Evolutionary conservation across 108 stramenopile species (phyloP), one percentile per base, ranked within the genome.

Genomic region (Nitzschia putrida): DNA sequence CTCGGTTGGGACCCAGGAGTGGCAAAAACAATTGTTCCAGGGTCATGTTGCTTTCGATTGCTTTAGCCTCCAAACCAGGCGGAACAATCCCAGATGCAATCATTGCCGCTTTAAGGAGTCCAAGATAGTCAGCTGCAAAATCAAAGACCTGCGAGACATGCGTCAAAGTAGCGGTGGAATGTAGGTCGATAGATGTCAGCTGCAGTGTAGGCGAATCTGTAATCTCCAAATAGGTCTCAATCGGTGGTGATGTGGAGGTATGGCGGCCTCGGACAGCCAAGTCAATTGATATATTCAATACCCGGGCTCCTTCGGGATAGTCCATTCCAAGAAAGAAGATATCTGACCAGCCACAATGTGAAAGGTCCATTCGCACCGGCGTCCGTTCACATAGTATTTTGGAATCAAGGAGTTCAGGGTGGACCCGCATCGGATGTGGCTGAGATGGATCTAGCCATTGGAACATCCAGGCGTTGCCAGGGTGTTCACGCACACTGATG

Each of bases 251-350:
- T 3, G 83, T 77, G 42, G n/a, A 9, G 14, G 54, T 56, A 14
- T 80, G 56, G 9, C 43, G 22, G 12, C 53, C 66, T 34, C 47
- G 65, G 5, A 87, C 85, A 21, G 81, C 74, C 52, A 87, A 60
- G 45, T 87, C 79, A 24, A 87, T 67, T 2, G 83, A 84, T 11
- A 67, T 72, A 65, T 87, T 87, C 57, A 87, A 53, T 0, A 87
- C 86, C 14, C 83, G 71, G 21, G 86, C 86, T 25, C 75, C 80
- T 71, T 84, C 83, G 44, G 86, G 86, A 64, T 64, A 82, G 45
- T 87, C 86, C 86, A 87, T 87, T 10, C 80, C 80, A 25, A 87
- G 55, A 57, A 87, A 87, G 72, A 87, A 87, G 18, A 87, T 87
- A 66, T 87, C 86, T 8, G 79, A 77, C 86, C 86, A 87, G 45